phyloP scores from a whole-genome alignment of 1,284 basidiomycete species.

The Ceratobasidium sp. region DNA sequence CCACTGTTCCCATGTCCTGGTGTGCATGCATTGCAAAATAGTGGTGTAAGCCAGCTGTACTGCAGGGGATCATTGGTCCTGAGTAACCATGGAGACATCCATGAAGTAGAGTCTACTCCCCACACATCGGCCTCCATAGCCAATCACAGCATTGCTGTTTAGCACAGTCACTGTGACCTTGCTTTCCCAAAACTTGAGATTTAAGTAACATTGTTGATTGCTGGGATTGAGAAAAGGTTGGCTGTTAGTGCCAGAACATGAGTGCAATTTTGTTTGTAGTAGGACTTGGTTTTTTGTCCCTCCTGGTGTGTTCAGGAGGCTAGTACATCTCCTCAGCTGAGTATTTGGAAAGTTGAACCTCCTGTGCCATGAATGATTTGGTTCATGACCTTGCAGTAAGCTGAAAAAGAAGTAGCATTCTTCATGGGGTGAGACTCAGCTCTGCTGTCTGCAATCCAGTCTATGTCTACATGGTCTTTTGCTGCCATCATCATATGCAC shows the following conservation, averaged over 20 bases:
- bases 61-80: no score
- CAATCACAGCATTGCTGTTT: not conserved
- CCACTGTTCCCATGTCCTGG: slow-evolving; percentile 1
- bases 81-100: not conserved
- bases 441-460: not conserved
- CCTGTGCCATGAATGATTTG: not conserved
- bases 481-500: not conserved
- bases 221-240: not conserved
- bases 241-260: not conserved
- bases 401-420: not conserved
- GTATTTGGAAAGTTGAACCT: not conserved
- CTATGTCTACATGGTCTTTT: not conserved
- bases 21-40: not conserved
- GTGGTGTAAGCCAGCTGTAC: no score
- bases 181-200: not conserved
- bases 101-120: no score
- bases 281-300: not conserved
- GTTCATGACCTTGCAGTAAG: not conserved
- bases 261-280: not conserved
- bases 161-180: not conserved
- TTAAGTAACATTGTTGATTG: not conserved
- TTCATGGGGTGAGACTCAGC: not conserved
- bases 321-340: not conserved
- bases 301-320: no score
- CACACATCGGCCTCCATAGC: not conserved